phyloP scores from a whole-genome alignment of 1,284 basidiomycete genomes.

The Gymnopus androsaceus region DNA sequence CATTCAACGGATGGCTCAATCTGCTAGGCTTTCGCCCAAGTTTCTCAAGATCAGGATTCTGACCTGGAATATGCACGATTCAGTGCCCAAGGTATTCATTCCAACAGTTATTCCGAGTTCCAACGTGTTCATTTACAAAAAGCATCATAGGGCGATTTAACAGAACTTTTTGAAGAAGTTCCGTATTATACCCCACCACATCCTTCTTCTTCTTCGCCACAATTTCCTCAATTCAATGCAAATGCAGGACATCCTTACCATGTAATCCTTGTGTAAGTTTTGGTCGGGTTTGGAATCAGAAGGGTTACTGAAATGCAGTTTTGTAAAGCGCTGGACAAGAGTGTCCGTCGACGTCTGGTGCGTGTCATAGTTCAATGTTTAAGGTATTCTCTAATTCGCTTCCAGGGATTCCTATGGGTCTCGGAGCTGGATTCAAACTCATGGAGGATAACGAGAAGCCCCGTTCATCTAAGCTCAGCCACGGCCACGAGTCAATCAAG shows the following conservation, averaged over 20 bases:
- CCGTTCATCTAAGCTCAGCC: slow-evolving; percentile 37
- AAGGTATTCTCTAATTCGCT: background rate
- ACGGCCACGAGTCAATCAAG: slow-evolving; percentile 34
- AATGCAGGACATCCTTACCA: slow-evolving; percentile 76
- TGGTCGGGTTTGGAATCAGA: slow-evolving; percentile 10
- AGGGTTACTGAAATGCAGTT: slow-evolving; percentile 9
- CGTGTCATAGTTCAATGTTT: slow-evolving; percentile 2
- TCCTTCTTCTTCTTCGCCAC: slow-evolving; percentile 24
- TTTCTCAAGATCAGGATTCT: slow-evolving; percentile 45
- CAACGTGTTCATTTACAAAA: no score
- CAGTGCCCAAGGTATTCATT: slow-evolving; percentile 62
- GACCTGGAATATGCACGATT: slow-evolving; percentile 80
- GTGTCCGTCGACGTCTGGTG: slow-evolving; percentile 73
- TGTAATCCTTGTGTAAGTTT: slow-evolving; percentile 70
- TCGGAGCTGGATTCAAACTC: slow-evolving; percentile 76
- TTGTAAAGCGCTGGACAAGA: slow-evolving; percentile 75
- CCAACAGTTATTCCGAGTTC: no score
- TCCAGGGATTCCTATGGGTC: slow-evolving; percentile 72
- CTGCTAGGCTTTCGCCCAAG: slow-evolving; percentile 22
- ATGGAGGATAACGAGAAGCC: slow-evolving; percentile 37
- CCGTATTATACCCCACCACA: slow-evolving; percentile 46
- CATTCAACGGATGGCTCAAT: slow-evolving; percentile 2
- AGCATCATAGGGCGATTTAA: slow-evolving; percentile 65
- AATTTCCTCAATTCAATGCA: slow-evolving; percentile 51
- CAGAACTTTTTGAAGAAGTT: slow-evolving; percentile 72